Base-by-base conservation (phyloP, 2,329 filamentous ascomycete genomes). In the Hortaea sp. region DNA sequence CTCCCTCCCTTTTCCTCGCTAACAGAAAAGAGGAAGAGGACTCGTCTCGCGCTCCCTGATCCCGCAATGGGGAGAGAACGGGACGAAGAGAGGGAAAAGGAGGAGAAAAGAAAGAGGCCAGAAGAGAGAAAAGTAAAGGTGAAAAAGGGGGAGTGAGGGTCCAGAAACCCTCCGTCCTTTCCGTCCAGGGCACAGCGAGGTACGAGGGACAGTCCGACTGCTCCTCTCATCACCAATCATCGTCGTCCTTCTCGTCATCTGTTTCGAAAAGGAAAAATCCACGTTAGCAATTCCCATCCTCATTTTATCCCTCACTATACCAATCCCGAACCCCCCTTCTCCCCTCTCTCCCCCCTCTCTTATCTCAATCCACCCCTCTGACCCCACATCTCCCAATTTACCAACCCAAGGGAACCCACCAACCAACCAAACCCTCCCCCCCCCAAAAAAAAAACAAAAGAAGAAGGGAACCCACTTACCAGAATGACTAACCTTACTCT, bases 401-500 rank as follows among this genome's bases (percentile, higher is more conserved):
- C n/a, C n/a, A n/a, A n/a, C n/a, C n/a, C n/a, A n/a, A n/a, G n/a
- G n/a, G n/a, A n/a, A n/a, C n/a, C n/a, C n/a, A n/a, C n/a, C n/a
- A n/a, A n/a, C n/a, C n/a, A n/a, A n/a, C n/a, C n/a, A n/a, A n/a
- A n/a, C n/a, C n/a, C n/a, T n/a, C n/a, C n/a, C 6, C 40, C 7
- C 11, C 27, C 9, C 4, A 30, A 39, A 44, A 38, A 28, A 39
- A 50, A 13, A 44, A 39, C 47, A 34, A 6, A n/a, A 32, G 20
- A 20, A 44, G 20, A 44, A 59, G 58, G 6, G 12, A 43, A 43
- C 20, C 20, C 20, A 83, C 86, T 80, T 79, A 95, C 90, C 90
- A 74, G 87, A 94, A 65, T 86, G 84, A 69, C 86, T 87, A 64
- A 95, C 90, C 74, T 94, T 95, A 67, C 88, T 81, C 73, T 95